Evolutionary conservation across 495 filamentous ascomycete species (phyloP), one percentile per base, ranked within the genome.

Genomic region (Trichoderma virens): DNA sequence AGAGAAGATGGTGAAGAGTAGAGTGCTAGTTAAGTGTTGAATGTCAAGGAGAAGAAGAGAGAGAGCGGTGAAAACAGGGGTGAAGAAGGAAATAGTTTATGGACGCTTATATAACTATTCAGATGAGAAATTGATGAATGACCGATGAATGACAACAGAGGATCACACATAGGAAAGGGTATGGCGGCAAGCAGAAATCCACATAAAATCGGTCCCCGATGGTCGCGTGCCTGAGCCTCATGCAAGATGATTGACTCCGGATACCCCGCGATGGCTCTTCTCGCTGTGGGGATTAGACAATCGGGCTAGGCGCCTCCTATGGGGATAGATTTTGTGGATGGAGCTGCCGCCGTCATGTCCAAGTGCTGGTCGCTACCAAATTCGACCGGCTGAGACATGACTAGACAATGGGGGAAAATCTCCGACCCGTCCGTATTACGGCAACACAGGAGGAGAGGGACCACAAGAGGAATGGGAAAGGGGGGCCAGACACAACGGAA

Each of bases 231-330:
- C 25, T 56, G 51, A 23, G 28, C 51, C 25, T 56, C 25, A 30
- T 56, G 51, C 51, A 56, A 56, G 51, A 30, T 30, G 27, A 56
- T 28, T 9, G 51, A 30, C 51, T 56, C 51, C 51, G 27, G 25
- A 20, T 56, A 56, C 51, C 51, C 51, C 51, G 51, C 51, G 51
- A 56, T 56, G 51, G 23, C 11, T 27, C 51, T 27, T 13, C 51
- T 56, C 25, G 18, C 51, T 56, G 51, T 56, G 51, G 51, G 51
- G 51, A 6, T 56, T 56, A 8, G 27, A 56, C 25, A 56, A 16
- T 11, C 51, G 51, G 27, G 51, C 27, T 56, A 56, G 25, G 51
- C 51, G 23, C 23, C 27, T 4, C 3, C 51, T 30, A 56, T 56
- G 51, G 32, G 51, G 0, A 56, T 56, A 25, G 1, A 51, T 56